Base-by-base conservation (phyloP, 331 rosid species). In the Telfairia occidentalis region DNA sequence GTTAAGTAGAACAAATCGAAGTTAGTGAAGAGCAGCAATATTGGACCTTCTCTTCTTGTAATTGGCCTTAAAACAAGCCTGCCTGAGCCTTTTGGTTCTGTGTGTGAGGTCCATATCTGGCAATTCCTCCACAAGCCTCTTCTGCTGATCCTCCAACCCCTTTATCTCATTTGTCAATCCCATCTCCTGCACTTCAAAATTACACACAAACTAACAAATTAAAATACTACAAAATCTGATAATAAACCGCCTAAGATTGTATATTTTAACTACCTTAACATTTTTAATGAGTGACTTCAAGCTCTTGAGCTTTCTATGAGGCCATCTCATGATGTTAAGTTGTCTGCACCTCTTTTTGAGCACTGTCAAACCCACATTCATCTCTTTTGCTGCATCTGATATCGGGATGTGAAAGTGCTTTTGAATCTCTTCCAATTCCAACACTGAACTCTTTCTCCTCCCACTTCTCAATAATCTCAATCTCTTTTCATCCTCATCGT, bases 271-370 rank as follows among this genome's bases (percentile, higher is more conserved):
- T 72, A 91, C 99, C 97, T 92, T 85, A 3, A 85, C 83, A 49
- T 83, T 88, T 77, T 77, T 49, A 6, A 95, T 90, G 57, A 95
- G 90, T n/a, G 80, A 18, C 6, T 84, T 69, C 85, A 92, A 78
- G 85, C 99, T 94, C 86, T 82, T 89, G 70, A 91, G 49, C 80
- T 91, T 94, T 70, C 96, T 82, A 23, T 87, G 96, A 15, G 98
- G 97, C 98, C 98, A 94, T 30, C 98, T 83, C 67, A 13, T 83
- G 64, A 94, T 88, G 2, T 85, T 85, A 18, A 92, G 92, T 9
- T 94, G 84, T 43, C 97, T 88, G 64, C 98, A 94, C 66, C 96
- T 84, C 75, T 67, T 90, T 82, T 94, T 94, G 76, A 94, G 67
- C 12, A 85, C 49, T 5, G 97, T 91, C 59, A 90, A n/a, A 0